These are phyloP conservation scores for Fusarium sp. DNA, from an alignment of 2,329 filamentous ascomycete species.

Conservation along the genomic window DNA sequence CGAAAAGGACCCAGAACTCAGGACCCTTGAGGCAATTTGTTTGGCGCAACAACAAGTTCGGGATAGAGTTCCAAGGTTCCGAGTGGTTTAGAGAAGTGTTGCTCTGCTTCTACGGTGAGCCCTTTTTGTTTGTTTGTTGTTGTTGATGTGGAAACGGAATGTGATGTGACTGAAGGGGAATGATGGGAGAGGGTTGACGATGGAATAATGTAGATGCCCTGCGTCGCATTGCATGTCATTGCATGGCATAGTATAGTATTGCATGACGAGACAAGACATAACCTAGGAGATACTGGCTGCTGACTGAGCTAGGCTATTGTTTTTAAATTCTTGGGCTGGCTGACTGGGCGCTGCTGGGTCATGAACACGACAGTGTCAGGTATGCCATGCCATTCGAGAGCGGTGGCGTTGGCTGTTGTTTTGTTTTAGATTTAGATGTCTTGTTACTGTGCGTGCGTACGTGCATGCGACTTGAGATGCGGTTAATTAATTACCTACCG, in stretches of 20 bases:
- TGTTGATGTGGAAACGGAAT: constrained; percentile 43
- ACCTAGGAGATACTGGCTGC: background rate
- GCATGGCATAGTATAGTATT: constrained; percentile 18
- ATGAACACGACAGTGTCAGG: constrained; percentile 28
- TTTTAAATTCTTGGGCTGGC: constrained; percentile 5
- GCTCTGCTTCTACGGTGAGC: constrained; percentile 13
- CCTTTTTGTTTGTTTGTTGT: background rate
- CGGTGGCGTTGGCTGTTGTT: constrained; percentile 37
- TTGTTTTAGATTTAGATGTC: constrained; percentile 37
- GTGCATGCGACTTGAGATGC: background rate
- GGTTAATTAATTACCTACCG: background rate
- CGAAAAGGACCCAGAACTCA: background rate
- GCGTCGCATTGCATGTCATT: constrained; percentile 9
- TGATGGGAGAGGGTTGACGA: constrained; percentile 9
- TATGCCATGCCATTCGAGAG: constrained; percentile 11
- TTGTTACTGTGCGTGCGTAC: constrained; percentile 1
- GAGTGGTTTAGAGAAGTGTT: constrained; percentile 18
- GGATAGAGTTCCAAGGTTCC: constrained; percentile 4
- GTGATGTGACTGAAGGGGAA: constrained; percentile 32
- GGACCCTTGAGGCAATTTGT: constrained; percentile 20
- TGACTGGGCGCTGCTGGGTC: constrained; percentile 7
- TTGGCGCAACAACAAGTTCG: constrained; percentile 12
- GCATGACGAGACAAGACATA: constrained; percentile 1
- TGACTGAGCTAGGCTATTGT: constrained; percentile 9
- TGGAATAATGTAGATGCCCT: constrained; percentile 13